Evolutionary conservation across 2,329 filamentous ascomycete species (phyloP).

Genomic region (Thielaviopsis euricoi): DNA sequence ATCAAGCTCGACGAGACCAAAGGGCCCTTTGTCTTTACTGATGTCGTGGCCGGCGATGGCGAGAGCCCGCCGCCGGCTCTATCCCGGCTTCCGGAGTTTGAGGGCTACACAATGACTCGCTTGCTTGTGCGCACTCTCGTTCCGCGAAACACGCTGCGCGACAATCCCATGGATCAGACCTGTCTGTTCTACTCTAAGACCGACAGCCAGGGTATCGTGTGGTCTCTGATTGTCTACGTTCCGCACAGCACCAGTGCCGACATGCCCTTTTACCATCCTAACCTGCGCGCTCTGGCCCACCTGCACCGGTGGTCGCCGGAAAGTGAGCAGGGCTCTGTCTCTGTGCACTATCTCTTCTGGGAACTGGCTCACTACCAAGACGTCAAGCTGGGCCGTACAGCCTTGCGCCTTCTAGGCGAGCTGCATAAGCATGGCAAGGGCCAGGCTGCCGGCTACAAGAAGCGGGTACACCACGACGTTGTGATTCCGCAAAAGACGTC

Average conservation of each 20-base stretch:
- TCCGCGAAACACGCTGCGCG: constrained; percentile 64
- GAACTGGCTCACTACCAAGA: constrained; percentile 15
- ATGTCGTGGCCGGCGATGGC: background rate
- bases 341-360: constrained; percentile 45
- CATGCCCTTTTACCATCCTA: constrained; percentile 79
- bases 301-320: constrained; percentile 45
- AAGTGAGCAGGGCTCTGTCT: constrained; percentile 31
- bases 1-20: constrained; percentile 38
- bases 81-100: constrained; percentile 20
- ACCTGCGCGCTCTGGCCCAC: constrained; percentile 57
- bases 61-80: background rate
- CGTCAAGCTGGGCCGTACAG: constrained; percentile 46
- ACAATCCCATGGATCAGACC: constrained; percentile 63
- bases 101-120: constrained; percentile 19
- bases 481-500: constrained; percentile 60
- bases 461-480: constrained; percentile 69
- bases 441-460: constrained; percentile 49
- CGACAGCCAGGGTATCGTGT: constrained; percentile 16
- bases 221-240: constrained; percentile 49
- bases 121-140: constrained; percentile 57
- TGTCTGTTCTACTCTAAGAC: constrained; percentile 49
- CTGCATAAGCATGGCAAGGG: constrained; percentile 61
- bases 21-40: constrained; percentile 12
- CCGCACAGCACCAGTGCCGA: constrained; percentile 50
- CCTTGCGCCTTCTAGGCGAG: constrained; percentile 48